Percentiles rank a stretch among this genome's conserved stretches.
phyloP scores from a whole-genome alignment of 768 basidiomycete genomes.

The Leccinellum rugosiceps region DNA sequence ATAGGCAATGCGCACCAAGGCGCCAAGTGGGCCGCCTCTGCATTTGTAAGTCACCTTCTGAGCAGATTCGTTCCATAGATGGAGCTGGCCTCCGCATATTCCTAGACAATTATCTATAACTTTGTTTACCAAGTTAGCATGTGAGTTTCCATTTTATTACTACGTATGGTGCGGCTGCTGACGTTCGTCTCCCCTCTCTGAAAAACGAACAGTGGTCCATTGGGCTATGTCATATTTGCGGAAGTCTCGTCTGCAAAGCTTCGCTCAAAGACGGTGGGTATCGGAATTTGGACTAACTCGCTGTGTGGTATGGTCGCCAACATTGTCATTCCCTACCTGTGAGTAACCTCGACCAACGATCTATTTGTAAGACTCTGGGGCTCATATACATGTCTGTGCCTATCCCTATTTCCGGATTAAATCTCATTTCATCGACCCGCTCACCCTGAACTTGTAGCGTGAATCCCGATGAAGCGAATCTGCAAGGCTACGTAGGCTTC shows the following conservation, averaged over 20 bases:
- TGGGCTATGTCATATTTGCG: constrained; percentile 28
- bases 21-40: constrained; percentile 25
- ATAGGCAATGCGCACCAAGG: constrained; percentile 8
- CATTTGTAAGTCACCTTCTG: constrained; percentile 14
- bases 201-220: constrained; percentile 19
- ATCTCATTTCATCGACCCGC: not conserved
- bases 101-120: constrained; percentile 29
- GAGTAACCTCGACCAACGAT: not conserved
- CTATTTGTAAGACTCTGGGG: not conserved
- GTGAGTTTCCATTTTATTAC: constrained; percentile 3
- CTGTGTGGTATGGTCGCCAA: constrained; percentile 25
- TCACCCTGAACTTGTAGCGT: constrained; percentile 9
- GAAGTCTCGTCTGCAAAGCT: constrained; percentile 31
- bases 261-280: constrained; percentile 27
- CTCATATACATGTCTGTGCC: not conserved
- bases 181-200: not conserved
- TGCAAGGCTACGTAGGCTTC: constrained; percentile 29
- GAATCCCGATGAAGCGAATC: constrained; percentile 26
- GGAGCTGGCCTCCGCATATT: not conserved
- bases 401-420: not conserved
- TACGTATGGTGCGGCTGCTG: no score
- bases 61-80: not conserved
- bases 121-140: constrained; percentile 27
- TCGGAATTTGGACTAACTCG: constrained; percentile 24
- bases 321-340: constrained; percentile 29